Conservation (phyloP, 768 basidiomycete genomes). For the Rhodotorula kratochvilovae region DNA sequence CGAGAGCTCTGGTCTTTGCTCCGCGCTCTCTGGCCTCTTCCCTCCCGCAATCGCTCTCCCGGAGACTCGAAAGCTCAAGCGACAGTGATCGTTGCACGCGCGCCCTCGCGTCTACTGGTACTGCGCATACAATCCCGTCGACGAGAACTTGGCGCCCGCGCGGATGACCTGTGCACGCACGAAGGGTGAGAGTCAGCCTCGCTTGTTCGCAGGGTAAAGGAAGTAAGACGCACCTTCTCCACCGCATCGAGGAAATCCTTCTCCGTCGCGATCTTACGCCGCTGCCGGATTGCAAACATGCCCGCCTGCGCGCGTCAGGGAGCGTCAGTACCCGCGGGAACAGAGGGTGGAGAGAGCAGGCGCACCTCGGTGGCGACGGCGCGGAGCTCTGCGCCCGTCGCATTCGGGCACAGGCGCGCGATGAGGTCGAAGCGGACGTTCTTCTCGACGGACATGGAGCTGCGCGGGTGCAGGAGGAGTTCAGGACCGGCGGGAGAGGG, state of each 20-base stretch:
- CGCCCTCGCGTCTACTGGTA: constrained; percentile 10
- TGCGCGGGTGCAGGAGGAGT: no score
- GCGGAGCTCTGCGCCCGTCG: constrained; percentile 95
- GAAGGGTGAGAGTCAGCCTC: not conserved
- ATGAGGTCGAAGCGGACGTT: constrained; percentile 97
- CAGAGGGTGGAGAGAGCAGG: not conserved
- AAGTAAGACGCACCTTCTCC: constrained; percentile 69
- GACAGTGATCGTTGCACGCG: no score
- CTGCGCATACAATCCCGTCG: constrained; percentile 55
- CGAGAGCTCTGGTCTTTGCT: no score
- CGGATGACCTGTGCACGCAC: constrained; percentile 61
- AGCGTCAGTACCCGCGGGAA: not conserved
- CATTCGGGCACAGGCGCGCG: constrained; percentile 92
- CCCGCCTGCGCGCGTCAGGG: constrained; percentile 57
- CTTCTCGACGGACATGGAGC: constrained; percentile 82
- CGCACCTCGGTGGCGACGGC: constrained; percentile 83
- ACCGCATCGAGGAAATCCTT: constrained; percentile 96
- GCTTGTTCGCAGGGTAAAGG: not conserved
- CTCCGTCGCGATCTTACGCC: constrained; percentile 94
- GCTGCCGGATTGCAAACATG: constrained; percentile 98
- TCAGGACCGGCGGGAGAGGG: not conserved
- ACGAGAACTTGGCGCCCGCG: constrained; percentile 94
- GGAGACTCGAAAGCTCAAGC: no score
- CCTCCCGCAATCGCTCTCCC: no score
- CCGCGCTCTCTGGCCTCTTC: no score